These are phyloP conservation scores for Schizosaccharomyces japonicus DNA, from an alignment of 805 yeast species.

Conservation along the genomic window DNA sequence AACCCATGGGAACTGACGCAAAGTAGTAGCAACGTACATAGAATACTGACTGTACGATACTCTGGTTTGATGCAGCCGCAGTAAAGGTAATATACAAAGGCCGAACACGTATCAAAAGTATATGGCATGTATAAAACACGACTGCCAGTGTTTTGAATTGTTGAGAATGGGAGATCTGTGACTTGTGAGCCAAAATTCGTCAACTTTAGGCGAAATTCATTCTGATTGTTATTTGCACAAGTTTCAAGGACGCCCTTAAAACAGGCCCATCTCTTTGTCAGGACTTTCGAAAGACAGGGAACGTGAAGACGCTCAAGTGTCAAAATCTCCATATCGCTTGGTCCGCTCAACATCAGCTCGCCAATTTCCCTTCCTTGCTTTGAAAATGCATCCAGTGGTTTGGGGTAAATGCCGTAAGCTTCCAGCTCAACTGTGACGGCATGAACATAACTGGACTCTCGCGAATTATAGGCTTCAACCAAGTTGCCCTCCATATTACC, in stretches of 20 bases:
- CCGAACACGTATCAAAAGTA: background rate
- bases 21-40: background rate
- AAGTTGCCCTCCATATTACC: background rate
- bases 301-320: conserved; percentile 1
- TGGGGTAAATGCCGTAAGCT: background rate
- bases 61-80: background rate
- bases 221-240: background rate
- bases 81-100: conserved; percentile 1
- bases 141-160: background rate
- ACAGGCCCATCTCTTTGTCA: conserved; percentile 1
- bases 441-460: conserved; percentile 4
- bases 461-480: background rate
- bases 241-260: background rate
- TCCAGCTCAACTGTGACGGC: conserved; percentile 1
- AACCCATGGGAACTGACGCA: background rate
- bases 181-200: background rate
- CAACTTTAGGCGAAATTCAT: background rate
- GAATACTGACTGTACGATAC: background rate
- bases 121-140: conserved; percentile 1
- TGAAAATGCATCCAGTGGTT: background rate
- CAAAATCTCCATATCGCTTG: conserved; percentile 5
- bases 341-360: background rate
- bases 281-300: conserved; percentile 1
- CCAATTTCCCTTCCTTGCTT: background rate
- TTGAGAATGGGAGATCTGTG: background rate